Evolutionary conservation across 2,329 filamentous ascomycete genomes (phyloP).

Genomic region (Cryphonectria naterciae): DNA sequence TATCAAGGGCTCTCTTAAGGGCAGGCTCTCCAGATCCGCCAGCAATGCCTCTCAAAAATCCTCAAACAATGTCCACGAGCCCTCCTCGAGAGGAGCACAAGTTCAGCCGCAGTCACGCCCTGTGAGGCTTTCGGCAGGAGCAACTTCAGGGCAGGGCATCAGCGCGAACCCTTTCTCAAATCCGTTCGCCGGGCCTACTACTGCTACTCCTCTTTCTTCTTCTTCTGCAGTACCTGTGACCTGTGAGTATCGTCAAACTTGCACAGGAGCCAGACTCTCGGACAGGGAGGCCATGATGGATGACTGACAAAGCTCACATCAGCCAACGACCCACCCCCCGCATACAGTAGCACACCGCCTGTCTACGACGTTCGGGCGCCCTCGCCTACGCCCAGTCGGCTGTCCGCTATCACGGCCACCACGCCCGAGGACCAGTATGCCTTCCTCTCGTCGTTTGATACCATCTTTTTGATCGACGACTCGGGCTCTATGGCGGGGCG

Average conservation of each 20-base stretch:
- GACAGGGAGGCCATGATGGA: too few species aligned
- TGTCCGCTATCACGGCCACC: constrained; percentile 38
- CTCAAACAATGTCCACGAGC: constrained; percentile 21
- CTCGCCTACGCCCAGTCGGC: constrained; percentile 32
- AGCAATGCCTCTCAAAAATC: constrained; percentile 22
- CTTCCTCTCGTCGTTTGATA: constrained; percentile 82
- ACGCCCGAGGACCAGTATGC: constrained; percentile 69
- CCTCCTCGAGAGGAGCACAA: constrained; percentile 32
- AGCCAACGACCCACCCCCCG: constrained; percentile 41
- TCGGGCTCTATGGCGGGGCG: constrained; percentile 80
- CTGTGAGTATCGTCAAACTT: constrained; percentile 25
- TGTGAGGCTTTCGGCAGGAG: constrained; percentile 20
- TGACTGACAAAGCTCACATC: constrained; percentile 15
- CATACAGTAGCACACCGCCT: constrained; percentile 35
- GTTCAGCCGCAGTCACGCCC: constrained; percentile 19
- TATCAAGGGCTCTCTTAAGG: constrained; percentile 40
- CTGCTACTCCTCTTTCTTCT: too few species aligned
- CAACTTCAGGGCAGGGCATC: constrained; percentile 24
- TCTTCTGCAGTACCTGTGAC: constrained; percentile 29
- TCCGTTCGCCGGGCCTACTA: constrained; percentile 28
- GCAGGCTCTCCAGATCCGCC: constrained; percentile 40
- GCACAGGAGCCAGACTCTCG: too few species aligned
- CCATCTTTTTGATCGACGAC: constrained; percentile 89
- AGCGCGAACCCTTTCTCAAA: constrained; percentile 32
- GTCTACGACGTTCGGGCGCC: constrained; percentile 24